Percentiles rank a stretch among this genome's conserved stretches.
Conservation (phyloP, 2,329 filamentous ascomycete species). For the Alternaria rosae region DNA sequence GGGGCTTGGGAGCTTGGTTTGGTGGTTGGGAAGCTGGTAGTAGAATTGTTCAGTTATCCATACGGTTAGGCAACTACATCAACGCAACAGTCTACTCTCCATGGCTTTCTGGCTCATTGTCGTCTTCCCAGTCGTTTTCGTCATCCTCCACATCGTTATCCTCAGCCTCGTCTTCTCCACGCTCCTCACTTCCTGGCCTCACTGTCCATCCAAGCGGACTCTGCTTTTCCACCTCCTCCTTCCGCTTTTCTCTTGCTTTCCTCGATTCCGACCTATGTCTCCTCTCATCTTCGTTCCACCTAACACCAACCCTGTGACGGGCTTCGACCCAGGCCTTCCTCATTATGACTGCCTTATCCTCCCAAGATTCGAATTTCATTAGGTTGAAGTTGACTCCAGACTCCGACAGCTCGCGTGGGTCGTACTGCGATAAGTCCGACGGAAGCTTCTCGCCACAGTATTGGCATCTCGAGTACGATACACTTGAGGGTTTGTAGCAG, state of each 20-base stretch:
- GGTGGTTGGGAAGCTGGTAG: conserved; percentile 44
- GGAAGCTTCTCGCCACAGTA: background rate
- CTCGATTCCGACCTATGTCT: background rate
- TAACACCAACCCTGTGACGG: background rate
- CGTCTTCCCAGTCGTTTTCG: background rate
- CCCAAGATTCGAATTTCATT: background rate
- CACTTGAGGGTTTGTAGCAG: background rate
- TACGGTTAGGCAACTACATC: background rate
- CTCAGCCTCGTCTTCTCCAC: background rate
- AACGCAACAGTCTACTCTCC: background rate
- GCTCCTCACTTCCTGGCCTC: background rate
- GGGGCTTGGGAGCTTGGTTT: conserved; percentile 45
- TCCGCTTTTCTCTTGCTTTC: background rate
- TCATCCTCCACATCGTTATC: background rate
- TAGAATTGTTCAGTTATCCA: background rate
- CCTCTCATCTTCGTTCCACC: background rate
- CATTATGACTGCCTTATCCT: background rate
- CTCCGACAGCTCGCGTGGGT: background rate
- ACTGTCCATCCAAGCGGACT: background rate
- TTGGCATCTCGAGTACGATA: background rate
- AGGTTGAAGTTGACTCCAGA: background rate
- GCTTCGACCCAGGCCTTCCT: background rate
- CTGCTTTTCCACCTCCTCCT: background rate
- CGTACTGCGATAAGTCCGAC: background rate
- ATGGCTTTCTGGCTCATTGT: background rate